Evolutionary conservation across 106 monocot genomes (phyloP).

Genomic region (Vanilla planifolia): DNA sequence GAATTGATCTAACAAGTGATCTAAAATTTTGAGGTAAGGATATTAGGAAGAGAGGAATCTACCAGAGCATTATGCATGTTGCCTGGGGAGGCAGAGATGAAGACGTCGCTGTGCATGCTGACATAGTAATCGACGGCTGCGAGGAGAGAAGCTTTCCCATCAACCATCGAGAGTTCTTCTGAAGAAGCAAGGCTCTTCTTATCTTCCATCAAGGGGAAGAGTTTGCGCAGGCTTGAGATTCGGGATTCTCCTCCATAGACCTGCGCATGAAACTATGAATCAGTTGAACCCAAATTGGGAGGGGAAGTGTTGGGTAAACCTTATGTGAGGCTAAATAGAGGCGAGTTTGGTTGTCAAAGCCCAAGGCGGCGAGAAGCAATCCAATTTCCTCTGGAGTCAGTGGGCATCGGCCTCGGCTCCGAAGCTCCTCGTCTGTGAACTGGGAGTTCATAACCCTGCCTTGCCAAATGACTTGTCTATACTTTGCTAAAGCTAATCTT

Average conservation of each 20-base stretch:
- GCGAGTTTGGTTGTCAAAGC: slow-evolving; percentile 74
- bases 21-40: neutral
- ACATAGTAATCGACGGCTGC: slow-evolving; percentile 94
- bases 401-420: slow-evolving; percentile 78
- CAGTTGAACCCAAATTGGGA: neutral
- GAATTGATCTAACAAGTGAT: neutral
- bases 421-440: slow-evolving; percentile 83
- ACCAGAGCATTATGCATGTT: slow-evolving; percentile 99
- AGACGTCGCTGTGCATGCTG: slow-evolving; percentile 84
- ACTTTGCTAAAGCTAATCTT: slow-evolving; percentile 77
- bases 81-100: slow-evolving; percentile 94
- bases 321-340: slow-evolving; percentile 97
- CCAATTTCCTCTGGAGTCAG: slow-evolving; percentile 95
- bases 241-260: slow-evolving; percentile 92
- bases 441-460: slow-evolving; percentile 87
- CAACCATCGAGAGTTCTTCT: slow-evolving; percentile 67
- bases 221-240: slow-evolving; percentile 67
- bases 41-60: neutral
- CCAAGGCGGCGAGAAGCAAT: slow-evolving; percentile 73
- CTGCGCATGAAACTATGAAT: slow-evolving; percentile 3
- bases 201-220: slow-evolving; percentile 92
- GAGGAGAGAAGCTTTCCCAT: slow-evolving; percentile 86
- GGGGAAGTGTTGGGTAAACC: slow-evolving; percentile 19
- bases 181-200: slow-evolving; percentile 82
- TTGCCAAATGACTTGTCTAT: slow-evolving; percentile 95